Evolutionary conservation across 2,329 filamentous ascomycete species (phyloP).

Genomic region (Ophiostoma sp.): DNA sequence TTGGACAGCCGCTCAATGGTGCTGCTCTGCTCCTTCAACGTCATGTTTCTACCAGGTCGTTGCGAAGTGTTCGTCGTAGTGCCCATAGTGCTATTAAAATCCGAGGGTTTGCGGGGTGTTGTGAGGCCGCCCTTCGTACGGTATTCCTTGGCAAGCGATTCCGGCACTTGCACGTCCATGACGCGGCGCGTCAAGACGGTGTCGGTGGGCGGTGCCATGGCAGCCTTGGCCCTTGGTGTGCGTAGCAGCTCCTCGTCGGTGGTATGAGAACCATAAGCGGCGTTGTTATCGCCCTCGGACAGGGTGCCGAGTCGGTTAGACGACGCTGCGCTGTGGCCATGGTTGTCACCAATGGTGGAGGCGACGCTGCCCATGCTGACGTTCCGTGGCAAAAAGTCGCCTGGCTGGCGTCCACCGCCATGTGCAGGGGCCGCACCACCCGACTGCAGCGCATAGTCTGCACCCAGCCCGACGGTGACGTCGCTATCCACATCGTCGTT

Average conservation of each 20-base stretch:
- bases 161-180: slow-evolving; percentile 83
- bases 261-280: slow-evolving; percentile 22
- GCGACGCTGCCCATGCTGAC: slow-evolving; percentile 87
- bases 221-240: slow-evolving; percentile 61
- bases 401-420: slow-evolving; percentile 46
- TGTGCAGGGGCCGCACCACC: slow-evolving; percentile 64
- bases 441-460: slow-evolving; percentile 77
- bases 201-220: slow-evolving; percentile 64
- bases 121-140: slow-evolving; percentile 64
- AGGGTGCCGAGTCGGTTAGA: slow-evolving; percentile 25
- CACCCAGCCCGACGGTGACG: slow-evolving; percentile 58
- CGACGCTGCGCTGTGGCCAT: slow-evolving; percentile 32
- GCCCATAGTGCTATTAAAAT: slow-evolving; percentile 42
- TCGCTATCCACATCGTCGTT: slow-evolving; percentile 65
- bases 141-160: slow-evolving; percentile 81
- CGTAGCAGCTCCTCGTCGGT: slow-evolving; percentile 47
- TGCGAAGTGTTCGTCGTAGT: slow-evolving; percentile 19
- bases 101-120: slow-evolving; percentile 51
- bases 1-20: slow-evolving; percentile 95
- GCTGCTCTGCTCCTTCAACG: slow-evolving; percentile 93
- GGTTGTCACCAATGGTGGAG: slow-evolving; percentile 61
- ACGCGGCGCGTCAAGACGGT: slow-evolving; percentile 85
- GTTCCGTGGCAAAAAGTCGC: slow-evolving; percentile 61
- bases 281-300: slow-evolving; percentile 42
- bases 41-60: slow-evolving; percentile 65